Conservation (phyloP, 768 basidiomycete species). For the Termitomyces sp. region DNA sequence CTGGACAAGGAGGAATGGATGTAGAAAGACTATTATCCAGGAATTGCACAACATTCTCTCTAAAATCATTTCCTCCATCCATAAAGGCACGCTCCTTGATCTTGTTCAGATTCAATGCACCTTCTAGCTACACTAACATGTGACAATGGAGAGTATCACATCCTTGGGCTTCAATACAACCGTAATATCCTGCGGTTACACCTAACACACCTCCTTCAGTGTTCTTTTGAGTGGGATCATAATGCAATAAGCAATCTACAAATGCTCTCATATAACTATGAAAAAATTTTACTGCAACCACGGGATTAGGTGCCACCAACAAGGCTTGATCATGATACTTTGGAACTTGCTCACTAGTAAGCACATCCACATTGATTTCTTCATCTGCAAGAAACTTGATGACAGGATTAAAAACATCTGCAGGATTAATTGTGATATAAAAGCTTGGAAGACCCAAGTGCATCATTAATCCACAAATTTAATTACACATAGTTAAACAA, state of each 20-base stretch:
- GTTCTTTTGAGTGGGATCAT: neutral
- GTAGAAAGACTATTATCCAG: too few species aligned
- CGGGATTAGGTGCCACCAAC: slow-evolving; percentile 23
- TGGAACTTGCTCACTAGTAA: slow-evolving; percentile 18
- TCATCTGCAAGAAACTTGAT: slow-evolving; percentile 33
- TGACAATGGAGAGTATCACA: neutral
- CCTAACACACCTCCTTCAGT: neutral
- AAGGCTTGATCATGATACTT: slow-evolving; percentile 27
- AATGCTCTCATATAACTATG: too few species aligned
- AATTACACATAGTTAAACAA: slow-evolving; percentile 27
- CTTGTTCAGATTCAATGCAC: neutral
- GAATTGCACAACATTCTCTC: too few species aligned
- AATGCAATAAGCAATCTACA: too few species aligned
- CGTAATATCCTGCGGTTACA: neutral
- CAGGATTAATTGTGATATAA: slow-evolving; percentile 44
- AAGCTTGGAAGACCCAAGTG: slow-evolving; percentile 35
- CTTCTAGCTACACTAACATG: neutral
- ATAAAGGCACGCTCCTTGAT: neutral
- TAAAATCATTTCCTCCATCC: too few species aligned
- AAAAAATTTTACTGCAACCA: too few species aligned
- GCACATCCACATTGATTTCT: slow-evolving; percentile 13
- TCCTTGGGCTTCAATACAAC: neutral
- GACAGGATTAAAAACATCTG: slow-evolving; percentile 39
- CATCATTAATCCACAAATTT: slow-evolving; percentile 32
- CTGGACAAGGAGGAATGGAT: neutral